These are phyloP conservation scores for Fusarium clavum DNA, from an alignment of 2,329 filamentous ascomycete genomes.

Conservation along the genomic window DNA sequence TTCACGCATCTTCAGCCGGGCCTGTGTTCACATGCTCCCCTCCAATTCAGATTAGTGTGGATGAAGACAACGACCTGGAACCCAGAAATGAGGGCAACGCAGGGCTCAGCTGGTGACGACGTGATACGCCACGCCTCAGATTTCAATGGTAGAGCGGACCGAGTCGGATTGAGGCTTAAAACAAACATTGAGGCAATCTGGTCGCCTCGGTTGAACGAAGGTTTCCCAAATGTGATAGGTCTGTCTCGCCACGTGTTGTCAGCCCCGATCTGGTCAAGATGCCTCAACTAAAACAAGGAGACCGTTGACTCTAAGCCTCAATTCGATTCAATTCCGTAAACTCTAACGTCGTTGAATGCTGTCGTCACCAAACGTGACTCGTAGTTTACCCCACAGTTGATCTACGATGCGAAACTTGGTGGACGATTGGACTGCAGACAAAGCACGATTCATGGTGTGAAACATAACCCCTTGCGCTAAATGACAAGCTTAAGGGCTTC, in stretches of 20 bases:
- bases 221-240: background rate
- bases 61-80: too few relatives aligned
- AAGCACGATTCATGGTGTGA: background rate
- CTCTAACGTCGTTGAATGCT: background rate
- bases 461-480: background rate
- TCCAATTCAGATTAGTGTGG: too few relatives aligned
- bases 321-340: background rate
- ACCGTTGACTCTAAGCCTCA: background rate
- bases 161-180: background rate
- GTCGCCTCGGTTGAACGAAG: accelerated
- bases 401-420: background rate
- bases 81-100: accelerated
- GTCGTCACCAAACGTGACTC: background rate
- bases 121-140: accelerated
- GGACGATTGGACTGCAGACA: constrained; percentile 2
- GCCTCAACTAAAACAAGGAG: background rate
- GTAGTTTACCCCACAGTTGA: background rate
- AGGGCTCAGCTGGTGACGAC: too few relatives aligned
- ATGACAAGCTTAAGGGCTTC: background rate
- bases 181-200: accelerated
- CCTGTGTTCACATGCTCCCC: too few relatives aligned
- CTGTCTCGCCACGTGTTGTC: background rate
- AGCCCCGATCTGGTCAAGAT: background rate
- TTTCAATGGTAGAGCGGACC: accelerated
- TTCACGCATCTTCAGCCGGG: too few relatives aligned